A percentile compares a stretch with the other conserved stretches of the same genome.
These are phyloP conservation scores for Lachnellula cervina DNA, from an alignment of 2,329 filamentous ascomycete species.

Conservation along the genomic window DNA sequence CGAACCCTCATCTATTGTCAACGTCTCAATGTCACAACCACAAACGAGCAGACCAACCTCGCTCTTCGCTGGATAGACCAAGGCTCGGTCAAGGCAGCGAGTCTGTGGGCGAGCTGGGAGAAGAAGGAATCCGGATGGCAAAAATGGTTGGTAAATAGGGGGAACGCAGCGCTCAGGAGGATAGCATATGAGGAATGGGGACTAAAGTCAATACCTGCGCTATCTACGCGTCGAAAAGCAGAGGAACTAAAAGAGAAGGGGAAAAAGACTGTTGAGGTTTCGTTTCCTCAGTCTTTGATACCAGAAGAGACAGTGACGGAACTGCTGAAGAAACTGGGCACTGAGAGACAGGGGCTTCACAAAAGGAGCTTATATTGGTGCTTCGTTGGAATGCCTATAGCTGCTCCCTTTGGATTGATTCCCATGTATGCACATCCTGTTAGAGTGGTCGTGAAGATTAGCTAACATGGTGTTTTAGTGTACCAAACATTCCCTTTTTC, in stretches of 20 bases:
- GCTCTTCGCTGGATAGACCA: constrained; percentile 50
- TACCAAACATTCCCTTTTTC: constrained; percentile 95
- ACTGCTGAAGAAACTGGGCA: constrained; percentile 67
- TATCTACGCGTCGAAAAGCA: constrained; percentile 61
- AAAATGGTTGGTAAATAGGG: constrained; percentile 77
- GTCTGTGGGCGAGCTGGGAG: constrained; percentile 84
- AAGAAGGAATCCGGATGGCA: constrained; percentile 82
- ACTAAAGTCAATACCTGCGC: constrained; percentile 84
- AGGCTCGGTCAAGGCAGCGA: constrained; percentile 63
- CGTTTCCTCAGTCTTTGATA: constrained; percentile 71
- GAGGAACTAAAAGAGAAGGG: constrained; percentile 59
- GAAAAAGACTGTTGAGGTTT: constrained; percentile 56
- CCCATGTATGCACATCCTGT: constrained; percentile 63
- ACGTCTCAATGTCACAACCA: constrained; percentile 55
- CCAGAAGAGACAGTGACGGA: constrained; percentile 56
- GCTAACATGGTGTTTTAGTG: constrained; percentile 41
- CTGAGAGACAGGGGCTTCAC: constrained; percentile 76
- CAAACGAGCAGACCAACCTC: constrained; percentile 45
- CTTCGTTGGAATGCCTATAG: constrained; percentile 75
- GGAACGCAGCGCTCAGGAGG: constrained; percentile 76
- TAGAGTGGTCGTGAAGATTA: neutral
- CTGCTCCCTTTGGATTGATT: constrained; percentile 74
- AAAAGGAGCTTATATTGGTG: constrained; percentile 74
- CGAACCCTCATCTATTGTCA: constrained; percentile 92
- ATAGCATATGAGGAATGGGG: constrained; percentile 98